phyloP scores from a whole-genome alignment of 768 basidiomycete genomes.

The Tylopilus subfusipes region DNA sequence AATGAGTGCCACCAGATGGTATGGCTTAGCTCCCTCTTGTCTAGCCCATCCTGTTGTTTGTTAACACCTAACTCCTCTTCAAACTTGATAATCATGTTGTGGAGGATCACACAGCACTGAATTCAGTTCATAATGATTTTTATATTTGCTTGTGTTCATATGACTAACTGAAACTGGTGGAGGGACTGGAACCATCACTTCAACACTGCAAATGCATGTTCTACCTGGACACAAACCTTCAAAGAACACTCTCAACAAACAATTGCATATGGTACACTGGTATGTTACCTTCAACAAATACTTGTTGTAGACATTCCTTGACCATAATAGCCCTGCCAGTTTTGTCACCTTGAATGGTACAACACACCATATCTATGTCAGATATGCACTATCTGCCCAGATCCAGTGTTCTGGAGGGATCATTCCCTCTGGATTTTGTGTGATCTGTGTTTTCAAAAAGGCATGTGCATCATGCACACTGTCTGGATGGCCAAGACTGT shows the following conservation, averaged over 20 bases:
- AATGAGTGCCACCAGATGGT: neutral
- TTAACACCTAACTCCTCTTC: constrained; percentile 3
- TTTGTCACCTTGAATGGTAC: constrained; percentile 9
- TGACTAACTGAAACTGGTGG: no score
- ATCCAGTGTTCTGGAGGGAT: constrained; percentile 6
- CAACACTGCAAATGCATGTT: constrained; percentile 7
- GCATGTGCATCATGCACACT: constrained; percentile 9
- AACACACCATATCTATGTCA: constrained; percentile 4
- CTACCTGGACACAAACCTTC: neutral
- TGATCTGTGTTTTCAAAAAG: constrained; percentile 1
- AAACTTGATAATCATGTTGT: constrained; percentile 12
- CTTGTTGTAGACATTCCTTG: neutral
- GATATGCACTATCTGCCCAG: constrained; percentile 14
- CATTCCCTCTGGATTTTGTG: neutral
- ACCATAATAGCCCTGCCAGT: neutral
- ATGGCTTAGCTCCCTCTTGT: neutral
- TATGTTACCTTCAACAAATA: constrained; percentile 10
- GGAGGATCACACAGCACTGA: constrained; percentile 5
- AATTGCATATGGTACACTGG: neutral
- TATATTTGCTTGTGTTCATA: neutral
- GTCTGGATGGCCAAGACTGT: constrained; percentile 3
- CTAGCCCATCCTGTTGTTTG: neutral
- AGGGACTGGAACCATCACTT: constrained; percentile 15
- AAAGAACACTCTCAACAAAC: no score
- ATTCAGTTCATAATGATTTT: constrained; percentile 2